A percentile compares a stretch with the other conserved stretches of the same genome.
Evolutionary conservation across 1,284 basidiomycete genomes (phyloP).

Genomic region (Megacollybia platyphylla): DNA sequence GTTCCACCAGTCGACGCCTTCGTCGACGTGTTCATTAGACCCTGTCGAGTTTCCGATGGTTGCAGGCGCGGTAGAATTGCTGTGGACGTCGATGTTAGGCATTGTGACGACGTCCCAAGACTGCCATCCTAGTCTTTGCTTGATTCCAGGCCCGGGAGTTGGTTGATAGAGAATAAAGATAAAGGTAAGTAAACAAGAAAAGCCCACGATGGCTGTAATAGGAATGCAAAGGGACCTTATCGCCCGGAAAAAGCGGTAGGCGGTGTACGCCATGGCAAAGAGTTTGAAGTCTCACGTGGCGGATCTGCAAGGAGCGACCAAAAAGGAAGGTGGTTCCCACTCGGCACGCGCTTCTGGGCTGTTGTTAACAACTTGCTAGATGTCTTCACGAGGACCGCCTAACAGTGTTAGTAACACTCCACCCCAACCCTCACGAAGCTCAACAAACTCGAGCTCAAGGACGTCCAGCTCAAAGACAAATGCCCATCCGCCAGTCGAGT

Average conservation of each 20-base stretch:
- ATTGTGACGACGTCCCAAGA: constrained; percentile 63
- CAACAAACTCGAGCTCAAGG: neutral
- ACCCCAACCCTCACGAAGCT: too few relatives aligned
- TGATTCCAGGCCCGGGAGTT: constrained; percentile 52
- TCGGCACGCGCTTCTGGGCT: too few relatives aligned
- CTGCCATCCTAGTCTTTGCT: constrained; percentile 80
- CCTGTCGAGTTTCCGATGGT: constrained; percentile 2
- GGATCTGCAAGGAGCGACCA: too few relatives aligned
- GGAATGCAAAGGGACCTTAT: constrained; percentile 40
- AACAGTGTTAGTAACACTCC: too few relatives aligned
- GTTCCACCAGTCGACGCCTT: constrained; percentile 65
- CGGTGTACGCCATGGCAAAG: constrained; percentile 6
- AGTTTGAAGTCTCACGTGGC: too few relatives aligned
- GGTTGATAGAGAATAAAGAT: constrained; percentile 70
- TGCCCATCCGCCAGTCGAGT: constrained; percentile 60
- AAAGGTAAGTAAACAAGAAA: constrained; percentile 61
- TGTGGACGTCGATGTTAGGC: constrained; percentile 4
- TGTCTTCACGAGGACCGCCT: too few relatives aligned
- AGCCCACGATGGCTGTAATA: constrained; percentile 44
- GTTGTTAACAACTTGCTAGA: too few relatives aligned
- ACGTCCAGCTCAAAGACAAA: neutral
- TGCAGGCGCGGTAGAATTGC: constrained; percentile 6
- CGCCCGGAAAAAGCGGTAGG: constrained; percentile 22
- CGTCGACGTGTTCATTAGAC: constrained; percentile 7
- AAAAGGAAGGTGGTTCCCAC: too few relatives aligned